Percentiles rank a stretch among this genome's conserved stretches.
Evolutionary conservation across 2,329 filamentous ascomycete species (phyloP).

Genomic region (Sclerotinia trifoliorum): DNA sequence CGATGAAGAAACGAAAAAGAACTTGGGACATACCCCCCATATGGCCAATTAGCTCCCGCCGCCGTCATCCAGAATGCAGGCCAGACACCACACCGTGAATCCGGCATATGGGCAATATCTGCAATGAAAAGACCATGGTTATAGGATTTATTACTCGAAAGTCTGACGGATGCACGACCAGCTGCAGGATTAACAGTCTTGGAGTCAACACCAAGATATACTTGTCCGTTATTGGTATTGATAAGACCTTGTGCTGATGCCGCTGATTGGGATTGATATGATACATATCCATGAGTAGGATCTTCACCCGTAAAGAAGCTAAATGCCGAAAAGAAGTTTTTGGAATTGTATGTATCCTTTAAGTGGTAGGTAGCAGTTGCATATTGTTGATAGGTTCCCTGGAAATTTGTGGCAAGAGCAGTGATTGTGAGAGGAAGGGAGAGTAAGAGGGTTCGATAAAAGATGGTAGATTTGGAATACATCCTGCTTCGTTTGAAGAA

Average conservation of each 20-base stretch:
- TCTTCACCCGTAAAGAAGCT: constrained; percentile 58
- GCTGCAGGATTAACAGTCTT: constrained; percentile 52
- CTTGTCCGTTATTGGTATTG: constrained; percentile 44
- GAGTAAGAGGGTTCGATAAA: not conserved
- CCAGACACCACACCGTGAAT: constrained; percentile 56
- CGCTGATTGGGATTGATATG: constrained; percentile 59
- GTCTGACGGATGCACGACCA: constrained; percentile 69
- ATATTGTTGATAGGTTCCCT: constrained; percentile 10
- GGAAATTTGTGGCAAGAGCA: not conserved
- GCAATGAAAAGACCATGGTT: constrained; percentile 56
- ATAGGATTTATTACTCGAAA: constrained; percentile 56
- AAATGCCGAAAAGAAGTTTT: constrained; percentile 50
- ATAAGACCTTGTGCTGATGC: constrained; percentile 57
- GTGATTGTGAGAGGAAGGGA: constrained; percentile 1
- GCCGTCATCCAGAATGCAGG: constrained; percentile 60
- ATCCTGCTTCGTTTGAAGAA: not conserved
- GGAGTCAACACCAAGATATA: constrained; percentile 71
- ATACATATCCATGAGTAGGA: constrained; percentile 73
- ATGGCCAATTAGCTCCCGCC: constrained; percentile 66
- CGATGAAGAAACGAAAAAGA: too few relatives aligned
- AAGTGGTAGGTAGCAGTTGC: constrained; percentile 44
- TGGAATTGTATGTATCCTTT: constrained; percentile 45
- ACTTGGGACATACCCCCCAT: constrained; percentile 45
- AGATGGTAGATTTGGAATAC: not conserved
- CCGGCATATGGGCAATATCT: constrained; percentile 60